These are phyloP conservation scores for Candolleomyces aberdarensis DNA, from an alignment of 768 basidiomycete genomes.

Conservation along the genomic window DNA sequence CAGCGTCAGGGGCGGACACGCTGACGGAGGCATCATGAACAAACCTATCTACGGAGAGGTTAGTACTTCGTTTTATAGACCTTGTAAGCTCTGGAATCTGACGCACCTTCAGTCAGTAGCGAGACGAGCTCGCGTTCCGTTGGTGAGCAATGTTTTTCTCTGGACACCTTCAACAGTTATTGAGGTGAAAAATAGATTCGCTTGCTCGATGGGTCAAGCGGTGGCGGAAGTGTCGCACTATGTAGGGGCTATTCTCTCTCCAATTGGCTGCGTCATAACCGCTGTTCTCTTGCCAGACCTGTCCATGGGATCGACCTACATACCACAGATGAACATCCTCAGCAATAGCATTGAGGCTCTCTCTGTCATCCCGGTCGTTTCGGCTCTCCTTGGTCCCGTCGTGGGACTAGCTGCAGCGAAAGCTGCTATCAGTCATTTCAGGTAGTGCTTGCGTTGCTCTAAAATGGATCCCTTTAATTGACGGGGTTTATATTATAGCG, in stretches of 20 bases:
- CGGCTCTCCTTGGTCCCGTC: conserved; percentile 37
- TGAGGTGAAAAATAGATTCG: conserved; percentile 26
- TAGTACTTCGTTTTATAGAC: background rate
- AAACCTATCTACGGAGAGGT: conserved; percentile 41
- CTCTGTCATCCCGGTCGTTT: conserved; percentile 34
- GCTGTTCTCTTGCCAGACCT: conserved; percentile 22
- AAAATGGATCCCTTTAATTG: background rate
- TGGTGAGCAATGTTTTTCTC: conserved; percentile 20
- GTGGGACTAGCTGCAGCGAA: conserved; percentile 41
- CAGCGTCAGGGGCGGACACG: conserved; percentile 41
- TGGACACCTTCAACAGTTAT: background rate
- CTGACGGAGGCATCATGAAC: conserved; percentile 37
- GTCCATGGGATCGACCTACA: conserved; percentile 35
- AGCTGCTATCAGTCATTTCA: conserved; percentile 36
- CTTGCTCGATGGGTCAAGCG: conserved; percentile 39
- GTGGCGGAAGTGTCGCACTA: conserved; percentile 38
- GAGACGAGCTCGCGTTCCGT: conserved; percentile 30
- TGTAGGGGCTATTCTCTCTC: conserved; percentile 19
- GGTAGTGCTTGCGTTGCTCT: conserved; percentile 15
- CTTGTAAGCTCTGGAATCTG: background rate
- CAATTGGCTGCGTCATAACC: background rate
- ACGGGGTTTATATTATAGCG: conserved; percentile 20
- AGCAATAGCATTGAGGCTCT: conserved; percentile 36
- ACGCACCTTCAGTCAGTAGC: conserved; percentile 25
- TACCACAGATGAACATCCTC: conserved; percentile 32